Evolutionary conservation across 805 yeast genomes (phyloP).

Genomic region (Kuraishia hungarica): DNA sequence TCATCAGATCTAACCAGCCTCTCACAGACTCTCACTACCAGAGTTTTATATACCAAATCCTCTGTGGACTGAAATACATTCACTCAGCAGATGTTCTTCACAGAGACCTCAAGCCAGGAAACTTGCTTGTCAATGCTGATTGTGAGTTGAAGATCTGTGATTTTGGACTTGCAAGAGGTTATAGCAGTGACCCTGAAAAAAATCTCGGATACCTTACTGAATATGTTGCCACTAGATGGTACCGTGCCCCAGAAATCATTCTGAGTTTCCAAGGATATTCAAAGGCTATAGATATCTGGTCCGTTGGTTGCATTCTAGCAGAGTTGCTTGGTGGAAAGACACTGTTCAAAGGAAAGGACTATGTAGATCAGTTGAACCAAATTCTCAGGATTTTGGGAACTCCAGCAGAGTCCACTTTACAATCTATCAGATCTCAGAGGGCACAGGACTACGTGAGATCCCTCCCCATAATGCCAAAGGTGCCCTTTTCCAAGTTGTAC

Average conservation of each 20-base stretch:
- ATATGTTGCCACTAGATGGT: slow-evolving; percentile 98
- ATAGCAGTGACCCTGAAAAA: slow-evolving; percentile 69
- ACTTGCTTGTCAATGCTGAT: slow-evolving; percentile 86
- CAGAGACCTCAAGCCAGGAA: slow-evolving; percentile 93
- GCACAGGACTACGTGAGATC: slow-evolving; percentile 90
- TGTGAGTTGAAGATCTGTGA: slow-evolving; percentile 96
- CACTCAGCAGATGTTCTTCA: slow-evolving; percentile 95
- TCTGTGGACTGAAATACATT: slow-evolving; percentile 89
- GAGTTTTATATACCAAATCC: slow-evolving; percentile 81
- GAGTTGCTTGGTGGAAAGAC: slow-evolving; percentile 90
- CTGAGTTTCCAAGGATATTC: slow-evolving; percentile 89
- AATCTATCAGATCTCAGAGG: slow-evolving; percentile 71
- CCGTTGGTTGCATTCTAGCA: slow-evolving; percentile 94
- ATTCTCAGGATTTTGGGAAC: slow-evolving; percentile 87
- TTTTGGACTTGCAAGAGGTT: slow-evolving; percentile 93
- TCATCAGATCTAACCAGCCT: slow-evolving; percentile 88
- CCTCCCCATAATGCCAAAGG: slow-evolving; percentile 72
- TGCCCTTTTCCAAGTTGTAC: slow-evolving; percentile 61
- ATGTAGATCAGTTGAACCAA: slow-evolving; percentile 89
- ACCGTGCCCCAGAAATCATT: slow-evolving; percentile 97
- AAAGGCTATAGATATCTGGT: slow-evolving; percentile 96
- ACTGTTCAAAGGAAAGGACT: slow-evolving; percentile 89
- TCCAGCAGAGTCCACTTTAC: slow-evolving; percentile 65
- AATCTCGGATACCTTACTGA: slow-evolving; percentile 94
- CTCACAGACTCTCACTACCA: slow-evolving; percentile 94